Percentiles rank a stretch among this genome's conserved stretches.
Evolutionary conservation across 208 protist genomes (phyloP).

Genomic region (Entamoeba dispar): DNA sequence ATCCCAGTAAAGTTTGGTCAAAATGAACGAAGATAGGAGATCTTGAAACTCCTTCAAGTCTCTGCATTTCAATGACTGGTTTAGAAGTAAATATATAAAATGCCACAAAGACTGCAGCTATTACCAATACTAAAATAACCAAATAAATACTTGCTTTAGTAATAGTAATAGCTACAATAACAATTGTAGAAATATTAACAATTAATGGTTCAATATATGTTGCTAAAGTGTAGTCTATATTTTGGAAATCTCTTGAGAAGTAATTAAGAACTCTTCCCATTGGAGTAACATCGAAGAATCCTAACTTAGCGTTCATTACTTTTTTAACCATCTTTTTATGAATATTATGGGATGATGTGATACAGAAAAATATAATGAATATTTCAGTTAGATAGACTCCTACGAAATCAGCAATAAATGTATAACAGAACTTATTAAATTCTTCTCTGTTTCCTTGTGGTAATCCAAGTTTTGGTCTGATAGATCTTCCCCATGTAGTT

Average conservation of each 20-base stretch:
- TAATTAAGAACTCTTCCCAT: conserved; percentile 10
- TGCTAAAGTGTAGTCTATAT: not conserved
- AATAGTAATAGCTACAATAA: not conserved
- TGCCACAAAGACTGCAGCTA: not conserved
- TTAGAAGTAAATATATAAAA: conserved; percentile 1
- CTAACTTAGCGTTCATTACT: not conserved
- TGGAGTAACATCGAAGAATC: conserved; percentile 17
- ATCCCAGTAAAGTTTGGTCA: conserved; percentile 54
- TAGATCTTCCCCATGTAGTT: not conserved
- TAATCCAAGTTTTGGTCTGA: not conserved
- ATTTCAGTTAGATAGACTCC: not conserved
- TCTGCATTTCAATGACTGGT: conserved; percentile 50
- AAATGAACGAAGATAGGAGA: conserved; percentile 68
- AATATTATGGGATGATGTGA: not conserved
- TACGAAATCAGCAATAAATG: not conserved
- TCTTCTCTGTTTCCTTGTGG: not conserved
- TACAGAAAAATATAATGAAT: not conserved
- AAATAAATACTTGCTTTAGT: not conserved
- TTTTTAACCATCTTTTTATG: not conserved
- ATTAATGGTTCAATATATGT: not conserved
- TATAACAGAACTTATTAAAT: not conserved
- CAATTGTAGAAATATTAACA: not conserved
- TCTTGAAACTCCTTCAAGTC: conserved; percentile 51
- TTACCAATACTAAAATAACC: not conserved
- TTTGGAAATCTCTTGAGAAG: conserved; percentile 13